These are phyloP conservation scores for Entophlyctis luteolus DNA, from an alignment of 192 early-diverging fungal genomes.

Conservation along the genomic window DNA sequence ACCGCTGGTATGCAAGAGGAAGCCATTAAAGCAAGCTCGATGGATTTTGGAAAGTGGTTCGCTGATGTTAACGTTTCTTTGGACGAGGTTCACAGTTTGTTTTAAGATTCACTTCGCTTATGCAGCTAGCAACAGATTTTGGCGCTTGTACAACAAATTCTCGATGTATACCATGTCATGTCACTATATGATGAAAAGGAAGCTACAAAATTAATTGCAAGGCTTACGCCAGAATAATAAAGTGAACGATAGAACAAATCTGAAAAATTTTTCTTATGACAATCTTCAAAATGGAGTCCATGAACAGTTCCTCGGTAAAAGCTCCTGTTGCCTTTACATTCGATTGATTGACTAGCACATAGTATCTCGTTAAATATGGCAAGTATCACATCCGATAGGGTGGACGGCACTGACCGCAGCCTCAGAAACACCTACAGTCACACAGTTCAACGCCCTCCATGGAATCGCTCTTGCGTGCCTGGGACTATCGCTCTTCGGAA, in stretches of 20 bases:
- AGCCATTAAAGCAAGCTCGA: not conserved
- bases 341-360: no score
- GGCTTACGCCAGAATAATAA: not conserved
- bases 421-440: not conserved
- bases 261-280: not conserved
- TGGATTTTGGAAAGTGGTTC: constrained; percentile 73
- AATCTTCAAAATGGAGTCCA: no score
- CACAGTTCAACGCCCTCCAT: not conserved
- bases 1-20: constrained; percentile 25
- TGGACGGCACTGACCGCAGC: no score
- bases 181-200: not conserved
- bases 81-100: constrained; percentile 50
- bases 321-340: no score
- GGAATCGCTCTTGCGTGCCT: not conserved
- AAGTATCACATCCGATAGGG: no score
- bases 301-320: no score
- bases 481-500: not conserved
- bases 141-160: constrained; percentile 71
- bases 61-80: constrained; percentile 76
- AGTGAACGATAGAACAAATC: not conserved
- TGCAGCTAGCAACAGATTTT: constrained; percentile 47
- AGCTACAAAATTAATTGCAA: not conserved
- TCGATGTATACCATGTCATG: constrained; percentile 61
- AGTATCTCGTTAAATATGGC: no score
- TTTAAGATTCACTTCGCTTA: constrained; percentile 3